phyloP scores from a whole-genome alignment of 495 filamentous ascomycete genomes.

The Penicillium silybi region DNA sequence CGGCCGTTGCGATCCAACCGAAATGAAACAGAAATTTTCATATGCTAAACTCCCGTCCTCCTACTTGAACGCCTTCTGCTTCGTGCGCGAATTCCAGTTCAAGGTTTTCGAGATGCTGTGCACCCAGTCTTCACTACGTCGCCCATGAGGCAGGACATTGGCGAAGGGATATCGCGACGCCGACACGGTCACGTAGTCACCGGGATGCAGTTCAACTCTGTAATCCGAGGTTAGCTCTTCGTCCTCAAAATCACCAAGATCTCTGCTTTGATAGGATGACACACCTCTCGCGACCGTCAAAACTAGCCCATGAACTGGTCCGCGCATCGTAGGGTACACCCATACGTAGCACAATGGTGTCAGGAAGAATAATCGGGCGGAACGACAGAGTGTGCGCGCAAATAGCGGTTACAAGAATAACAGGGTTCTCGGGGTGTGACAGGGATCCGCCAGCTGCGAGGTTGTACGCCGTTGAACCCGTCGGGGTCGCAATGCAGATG shows the following conservation, averaged over 20 bases:
- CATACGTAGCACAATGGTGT: conserved; percentile 86
- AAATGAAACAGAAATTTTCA: background rate
- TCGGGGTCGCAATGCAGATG: conserved; percentile 86
- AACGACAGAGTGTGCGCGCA: conserved; percentile 96
- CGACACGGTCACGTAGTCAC: conserved; percentile 94
- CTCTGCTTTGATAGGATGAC: background rate
- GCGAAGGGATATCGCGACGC: conserved; percentile 93
- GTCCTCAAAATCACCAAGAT: background rate
- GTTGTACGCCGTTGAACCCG: conserved; percentile 94
- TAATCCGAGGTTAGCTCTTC: conserved; percentile 2
- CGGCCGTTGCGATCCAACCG: background rate
- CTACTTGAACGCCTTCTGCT: conserved; percentile 60
- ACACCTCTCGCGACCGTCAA: conserved; percentile 84
- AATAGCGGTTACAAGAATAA: conserved; percentile 92
- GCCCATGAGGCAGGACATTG: conserved; percentile 71
- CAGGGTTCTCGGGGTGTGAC: conserved; percentile 94
- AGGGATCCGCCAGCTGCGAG: conserved; percentile 93
- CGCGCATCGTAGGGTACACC: conserved; percentile 92
- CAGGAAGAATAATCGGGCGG: conserved; percentile 90
- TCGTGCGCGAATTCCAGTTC: conserved; percentile 85
- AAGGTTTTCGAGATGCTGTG: conserved; percentile 85
- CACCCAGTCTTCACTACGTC: conserved; percentile 85
- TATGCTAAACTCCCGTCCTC: background rate
- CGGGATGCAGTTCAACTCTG: conserved; percentile 75
- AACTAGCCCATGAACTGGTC: conserved; percentile 90